Base-by-base conservation (phyloP, 768 basidiomycete genomes). In the Termitomyces bulborhizus region DNA sequence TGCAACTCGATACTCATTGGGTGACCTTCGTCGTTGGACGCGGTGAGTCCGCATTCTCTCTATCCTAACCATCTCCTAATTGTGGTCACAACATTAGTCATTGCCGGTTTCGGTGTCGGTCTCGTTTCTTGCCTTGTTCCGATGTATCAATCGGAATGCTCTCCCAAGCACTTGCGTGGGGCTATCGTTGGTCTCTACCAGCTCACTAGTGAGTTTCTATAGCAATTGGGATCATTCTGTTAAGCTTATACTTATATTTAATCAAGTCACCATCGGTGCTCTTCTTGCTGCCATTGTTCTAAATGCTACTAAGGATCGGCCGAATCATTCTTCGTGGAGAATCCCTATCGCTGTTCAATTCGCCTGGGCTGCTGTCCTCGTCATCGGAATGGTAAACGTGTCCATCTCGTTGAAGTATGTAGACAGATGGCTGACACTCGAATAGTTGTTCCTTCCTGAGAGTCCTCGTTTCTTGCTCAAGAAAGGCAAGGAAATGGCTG, bases 81-180 rank as follows among this genome's bases (percentile, higher is more conserved):
- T 18, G 15, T 8, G 44, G 12, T 29, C n/a, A 77, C 73, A 29
- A 81, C 76, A 37, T 69, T 78, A 12, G 77, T 90, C 51, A 72
- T 90, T 59, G 90, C 90, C 44, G 91, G 92, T 65, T 64, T 89
- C 55, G 90, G 90, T 69, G 89, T 94, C 29, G 78, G 92, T 58
- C 76, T 91, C 66, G 81, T 91, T 51, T 91, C 88, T 34, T 80
- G 77, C 62, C 73, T 90, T 63, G 65, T 75, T 46, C 76, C 76
- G n/a, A 73, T 77, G 75, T 79, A 76, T 60, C 73, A 76, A 62
- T 75, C 73, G n/a, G 76, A 79, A 76, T 61, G 59, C 56, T 71
- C 84, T 29, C 89, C 90, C n/a, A 86, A 86, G 69, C 82, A 81
- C 76, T 79, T 89, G 52, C 86, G 89, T 67, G 89, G 89, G 50